Conservation (phyloP, 129 eudicot species). For the Cynara cardunculus region DNA sequence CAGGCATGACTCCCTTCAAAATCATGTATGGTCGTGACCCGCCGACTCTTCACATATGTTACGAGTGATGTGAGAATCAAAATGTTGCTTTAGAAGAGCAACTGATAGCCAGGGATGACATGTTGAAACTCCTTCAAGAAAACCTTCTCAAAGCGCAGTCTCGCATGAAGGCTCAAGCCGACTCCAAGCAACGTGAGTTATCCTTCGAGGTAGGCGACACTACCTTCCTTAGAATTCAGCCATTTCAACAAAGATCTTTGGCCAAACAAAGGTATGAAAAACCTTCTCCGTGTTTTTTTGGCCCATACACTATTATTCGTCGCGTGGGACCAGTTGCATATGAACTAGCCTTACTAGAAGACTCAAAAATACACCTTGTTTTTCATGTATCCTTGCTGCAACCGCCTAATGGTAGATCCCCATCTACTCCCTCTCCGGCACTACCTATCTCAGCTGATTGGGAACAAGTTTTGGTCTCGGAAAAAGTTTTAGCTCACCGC, state of each 20-base stretch:
- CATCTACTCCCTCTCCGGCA: not conserved
- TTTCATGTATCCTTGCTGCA: slow-evolving; percentile 12
- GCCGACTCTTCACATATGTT: not conserved
- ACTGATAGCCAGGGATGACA: not conserved
- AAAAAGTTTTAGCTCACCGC: too few relatives aligned
- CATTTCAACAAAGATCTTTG: not conserved
- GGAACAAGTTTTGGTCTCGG: not conserved
- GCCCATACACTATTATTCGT: not conserved
- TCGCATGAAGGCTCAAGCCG: slow-evolving; percentile 2
- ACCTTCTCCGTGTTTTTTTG: slow-evolving; percentile 2
- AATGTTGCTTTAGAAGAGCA: slow-evolving; percentile 1
- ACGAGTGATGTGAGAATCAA: slow-evolving; percentile 7
- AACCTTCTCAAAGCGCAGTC: slow-evolving; percentile 1
- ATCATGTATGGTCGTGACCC: slow-evolving; percentile 7
- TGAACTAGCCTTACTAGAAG: not conserved
- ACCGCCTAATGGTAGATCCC: not conserved
- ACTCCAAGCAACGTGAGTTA: not conserved
- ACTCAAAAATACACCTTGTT: not conserved
- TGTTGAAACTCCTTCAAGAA: not conserved
- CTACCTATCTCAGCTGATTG: not conserved
- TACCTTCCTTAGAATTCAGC: not conserved
- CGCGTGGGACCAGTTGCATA: slow-evolving; percentile 1
- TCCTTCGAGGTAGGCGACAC: not conserved
- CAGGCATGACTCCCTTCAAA: not conserved
- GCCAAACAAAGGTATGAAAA: slow-evolving; percentile 14